Evolutionary conservation across 768 basidiomycete species (phyloP).

Genomic region (Agaricus blazei): DNA sequence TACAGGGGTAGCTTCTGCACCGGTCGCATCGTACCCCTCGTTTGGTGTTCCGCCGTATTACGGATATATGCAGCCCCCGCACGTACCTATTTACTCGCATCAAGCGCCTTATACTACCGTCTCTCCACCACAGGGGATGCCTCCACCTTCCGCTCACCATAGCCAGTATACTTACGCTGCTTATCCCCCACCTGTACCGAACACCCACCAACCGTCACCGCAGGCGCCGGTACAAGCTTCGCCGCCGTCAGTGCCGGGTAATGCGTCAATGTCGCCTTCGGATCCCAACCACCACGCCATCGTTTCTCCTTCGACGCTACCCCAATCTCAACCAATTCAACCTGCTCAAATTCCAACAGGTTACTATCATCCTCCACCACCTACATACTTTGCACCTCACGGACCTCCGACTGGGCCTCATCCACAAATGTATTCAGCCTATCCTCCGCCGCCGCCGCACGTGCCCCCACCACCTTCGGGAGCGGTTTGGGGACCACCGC

Average conservation of each 20-base stretch:
- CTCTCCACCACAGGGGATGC: constrained; percentile 1
- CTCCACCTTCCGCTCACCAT: neutral
- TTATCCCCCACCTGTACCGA: constrained; percentile 8
- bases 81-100: constrained; percentile 8
- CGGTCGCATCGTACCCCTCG: constrained; percentile 22
- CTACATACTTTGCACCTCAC: neutral
- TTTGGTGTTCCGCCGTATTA: constrained; percentile 26
- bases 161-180: constrained; percentile 10
- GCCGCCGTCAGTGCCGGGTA: neutral
- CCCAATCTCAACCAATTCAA: neutral
- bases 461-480: constrained; percentile 9
- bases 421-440: constrained; percentile 19
- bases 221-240: neutral
- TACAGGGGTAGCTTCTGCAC: constrained; percentile 5
- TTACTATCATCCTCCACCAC: constrained; percentile 8
- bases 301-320: neutral
- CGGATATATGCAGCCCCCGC: constrained; percentile 13
- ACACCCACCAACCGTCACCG: neutral
- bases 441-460: constrained; percentile 26
- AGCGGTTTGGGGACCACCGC: constrained; percentile 4
- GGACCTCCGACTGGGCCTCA: constrained; percentile 5
- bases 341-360: neutral
- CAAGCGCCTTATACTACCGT: constrained; percentile 1
- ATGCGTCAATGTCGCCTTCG: neutral
- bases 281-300: neutral